A percentile compares a stretch with the other conserved stretches of the same genome.
These are phyloP conservation scores for Vigna unguiculata DNA, from an alignment of 306 rosid species.

Conservation along the genomic window DNA sequence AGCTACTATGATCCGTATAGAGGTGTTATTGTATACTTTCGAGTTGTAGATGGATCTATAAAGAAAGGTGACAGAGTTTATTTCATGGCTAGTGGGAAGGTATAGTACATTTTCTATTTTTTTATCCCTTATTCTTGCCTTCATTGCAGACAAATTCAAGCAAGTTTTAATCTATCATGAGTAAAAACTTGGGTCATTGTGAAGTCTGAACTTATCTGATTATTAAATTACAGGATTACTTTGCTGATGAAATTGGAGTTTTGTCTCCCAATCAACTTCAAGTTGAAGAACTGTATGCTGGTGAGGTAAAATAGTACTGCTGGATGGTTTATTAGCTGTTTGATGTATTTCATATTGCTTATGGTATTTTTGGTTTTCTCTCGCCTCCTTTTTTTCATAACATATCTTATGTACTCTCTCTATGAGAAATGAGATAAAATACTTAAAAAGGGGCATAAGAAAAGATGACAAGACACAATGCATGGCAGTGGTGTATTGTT, in stretches of 20 bases:
- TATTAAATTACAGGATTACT: conserved; percentile 65
- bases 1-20: conserved; percentile 94
- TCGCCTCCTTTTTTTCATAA: conserved; percentile 14
- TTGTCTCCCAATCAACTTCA: conserved; percentile 86
- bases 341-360: conserved; percentile 38
- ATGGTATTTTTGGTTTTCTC: conserved; percentile 23
- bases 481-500: conserved; percentile 31
- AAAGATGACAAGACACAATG: conserved; percentile 26
- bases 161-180: conserved; percentile 26
- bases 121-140: conserved; percentile 30
- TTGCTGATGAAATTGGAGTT: conserved; percentile 95
- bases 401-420: not conserved
- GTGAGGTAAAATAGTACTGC: conserved; percentile 71
- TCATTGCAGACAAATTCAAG: conserved; percentile 31
- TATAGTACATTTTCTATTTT: conserved; percentile 45
- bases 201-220: conserved; percentile 29
- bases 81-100: conserved; percentile 96
- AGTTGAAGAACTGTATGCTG: conserved; percentile 77
- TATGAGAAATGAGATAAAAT: conserved; percentile 26
- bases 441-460: not conserved
- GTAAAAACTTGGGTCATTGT: conserved; percentile 13
- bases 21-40: conserved; percentile 92
- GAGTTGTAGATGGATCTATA: conserved; percentile 86
- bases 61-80: conserved; percentile 91
- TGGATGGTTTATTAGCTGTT: conserved; percentile 21